Percentiles rank a stretch among this genome's conserved stretches.
Conservation (phyloP, 1,284 basidiomycete genomes). For the Ganoderma multipileum region DNA sequence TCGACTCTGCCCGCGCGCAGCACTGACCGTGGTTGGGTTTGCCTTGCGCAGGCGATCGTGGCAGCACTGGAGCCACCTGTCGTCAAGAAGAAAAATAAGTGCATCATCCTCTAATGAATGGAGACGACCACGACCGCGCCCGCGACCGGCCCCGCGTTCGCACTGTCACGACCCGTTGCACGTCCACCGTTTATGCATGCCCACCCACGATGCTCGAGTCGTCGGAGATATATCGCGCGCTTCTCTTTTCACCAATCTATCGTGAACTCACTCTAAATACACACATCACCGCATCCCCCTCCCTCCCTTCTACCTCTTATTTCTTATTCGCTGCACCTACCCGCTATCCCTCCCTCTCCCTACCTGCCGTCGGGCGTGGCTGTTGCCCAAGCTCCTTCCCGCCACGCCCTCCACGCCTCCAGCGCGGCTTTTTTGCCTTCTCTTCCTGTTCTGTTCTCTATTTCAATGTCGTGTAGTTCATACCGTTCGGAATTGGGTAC, state of each 20-base stretch:
- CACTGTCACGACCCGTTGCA: slow-evolving; percentile 31
- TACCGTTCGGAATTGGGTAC: slow-evolving; percentile 39
- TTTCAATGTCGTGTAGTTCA: slow-evolving; percentile 37
- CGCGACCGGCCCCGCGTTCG: slow-evolving; percentile 18
- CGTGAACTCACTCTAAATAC: slow-evolving; percentile 38
- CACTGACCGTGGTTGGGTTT: background rate
- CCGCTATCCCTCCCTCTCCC: slow-evolving; percentile 20
- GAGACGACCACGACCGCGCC: slow-evolving; percentile 12
- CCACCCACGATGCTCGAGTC: slow-evolving; percentile 35
- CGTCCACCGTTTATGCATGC: slow-evolving; percentile 29
- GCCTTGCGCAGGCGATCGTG: slow-evolving; percentile 83
- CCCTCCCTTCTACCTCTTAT: slow-evolving; percentile 27
- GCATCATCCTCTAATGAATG: slow-evolving; percentile 79
- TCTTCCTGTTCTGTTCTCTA: slow-evolving; percentile 25
- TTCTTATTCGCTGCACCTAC: slow-evolving; percentile 20
- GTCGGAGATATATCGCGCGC: slow-evolving; percentile 38
- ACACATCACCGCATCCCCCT: slow-evolving; percentile 34
- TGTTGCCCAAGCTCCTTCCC: slow-evolving; percentile 7
- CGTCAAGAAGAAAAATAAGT: slow-evolving; percentile 83
- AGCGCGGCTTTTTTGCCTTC: slow-evolving; percentile 18
- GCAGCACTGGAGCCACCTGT: slow-evolving; percentile 97
- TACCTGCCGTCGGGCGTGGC: slow-evolving; percentile 11
- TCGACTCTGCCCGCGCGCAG: background rate
- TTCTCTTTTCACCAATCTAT: slow-evolving; percentile 36
- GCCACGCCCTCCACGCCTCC: slow-evolving; percentile 12